Conservation (phyloP, 1,284 basidiomycete species). For the Termitomyces sp. region DNA sequence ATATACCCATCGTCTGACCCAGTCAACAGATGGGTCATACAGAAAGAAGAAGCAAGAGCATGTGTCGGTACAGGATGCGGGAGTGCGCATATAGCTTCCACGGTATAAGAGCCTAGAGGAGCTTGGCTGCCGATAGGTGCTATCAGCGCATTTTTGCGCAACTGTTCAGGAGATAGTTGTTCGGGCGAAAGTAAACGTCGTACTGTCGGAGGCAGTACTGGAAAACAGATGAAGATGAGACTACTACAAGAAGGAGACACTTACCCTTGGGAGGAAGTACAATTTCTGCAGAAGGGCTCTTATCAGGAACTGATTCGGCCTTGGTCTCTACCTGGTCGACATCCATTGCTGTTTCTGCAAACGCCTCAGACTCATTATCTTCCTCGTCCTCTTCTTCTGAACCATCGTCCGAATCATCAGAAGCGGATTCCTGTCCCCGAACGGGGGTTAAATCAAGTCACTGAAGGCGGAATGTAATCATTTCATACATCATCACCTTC, state of each 20-base stretch:
- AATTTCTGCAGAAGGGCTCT: conserved; percentile 12
- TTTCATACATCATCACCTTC: conserved; percentile 60
- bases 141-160: conserved; percentile 41
- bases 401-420: conserved; percentile 56
- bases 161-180: conserved; percentile 55
- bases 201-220: conserved; percentile 30
- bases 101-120: conserved; percentile 59
- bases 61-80: conserved; percentile 88
- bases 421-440: conserved; percentile 38
- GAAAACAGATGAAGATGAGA: neutral
- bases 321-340: conserved; percentile 14
- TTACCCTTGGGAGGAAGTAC: conserved; percentile 20
- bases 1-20: conserved; percentile 94
- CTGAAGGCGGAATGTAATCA: conserved; percentile 2
- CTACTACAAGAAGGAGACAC: neutral
- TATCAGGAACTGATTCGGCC: conserved; percentile 10
- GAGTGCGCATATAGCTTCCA: conserved; percentile 92
- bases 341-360: conserved; percentile 15
- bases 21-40: conserved; percentile 85
- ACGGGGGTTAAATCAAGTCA: conserved; percentile 5
- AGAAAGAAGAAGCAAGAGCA: conserved; percentile 78
- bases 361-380: conserved; percentile 22
- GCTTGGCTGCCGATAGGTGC: conserved; percentile 27
- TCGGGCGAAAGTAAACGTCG: conserved; percentile 62
- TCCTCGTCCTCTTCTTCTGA: conserved; percentile 47